Evolutionary conservation across 2,329 filamentous ascomycete genomes (phyloP), one percentile per base, ranked within the genome.

Genomic region (Xylariaceae sp.): DNA sequence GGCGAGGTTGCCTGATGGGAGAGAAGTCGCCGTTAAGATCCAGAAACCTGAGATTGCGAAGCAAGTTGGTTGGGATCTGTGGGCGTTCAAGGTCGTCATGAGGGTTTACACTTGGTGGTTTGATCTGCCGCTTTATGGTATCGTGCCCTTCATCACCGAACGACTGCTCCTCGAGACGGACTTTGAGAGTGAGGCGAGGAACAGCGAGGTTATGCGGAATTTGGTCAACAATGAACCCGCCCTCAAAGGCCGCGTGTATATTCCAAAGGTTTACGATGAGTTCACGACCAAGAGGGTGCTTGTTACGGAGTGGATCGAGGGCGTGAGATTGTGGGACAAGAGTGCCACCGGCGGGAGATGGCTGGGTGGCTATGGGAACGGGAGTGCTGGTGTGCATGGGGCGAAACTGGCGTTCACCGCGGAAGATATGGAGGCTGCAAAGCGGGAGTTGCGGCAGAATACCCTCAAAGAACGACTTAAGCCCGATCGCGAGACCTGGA

Each of bases 251-350:
- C 80, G 90, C 31, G 92, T 97, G 2, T 97, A 97, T 68, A 86
- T 99, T 7, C 94, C 94, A 0, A 81, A 84, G 38, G 85, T 96
- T 10, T 93, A 95, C 68, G 78, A 85, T 4, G 90, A 96, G 55
- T 80, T 97, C 28, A 91, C 84, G 47, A 91, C 88, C 14, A 88
- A 79, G 66, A 82, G 94, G 36, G 85, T 99, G 45, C 87, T 99
- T 76, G 95, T 92, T 1, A 91, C 93, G 0, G 94, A 99, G 69
- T 99, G 94, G 94, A 95, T 99, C 53, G 94, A 99, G 71, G 94
- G 94, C 6, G 84, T 96, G 2, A 82, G 92, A 1, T 77, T 99
- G 2, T 96, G 92, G 90, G 93, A 97, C 64, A 95, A 95, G 69
- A 84, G 89, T 51, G 80, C 87, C 48, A 86, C 97, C 66, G 88